phyloP scores from a whole-genome alignment of 371 early-diverging fungal genomes.

The Mucor mucedo region DNA sequence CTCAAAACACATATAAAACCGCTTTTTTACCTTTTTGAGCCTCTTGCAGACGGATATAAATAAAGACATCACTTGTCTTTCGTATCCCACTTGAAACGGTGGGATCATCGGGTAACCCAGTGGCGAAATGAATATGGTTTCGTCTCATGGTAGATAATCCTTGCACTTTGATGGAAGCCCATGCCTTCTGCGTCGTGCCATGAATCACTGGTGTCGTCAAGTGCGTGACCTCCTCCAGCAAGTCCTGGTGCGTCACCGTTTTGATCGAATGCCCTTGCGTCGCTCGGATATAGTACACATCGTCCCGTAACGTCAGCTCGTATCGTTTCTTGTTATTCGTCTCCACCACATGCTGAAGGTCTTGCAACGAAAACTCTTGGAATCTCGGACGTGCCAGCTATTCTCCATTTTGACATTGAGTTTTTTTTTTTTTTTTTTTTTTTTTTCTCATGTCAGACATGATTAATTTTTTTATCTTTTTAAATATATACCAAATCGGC shows the following conservation, averaged over 20 bases:
- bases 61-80: conserved; percentile 63
- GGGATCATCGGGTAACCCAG: conserved; percentile 68
- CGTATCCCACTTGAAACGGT: conserved; percentile 83
- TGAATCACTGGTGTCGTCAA: conserved; percentile 74
- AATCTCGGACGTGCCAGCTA: conserved; percentile 64
- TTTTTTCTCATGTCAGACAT: no score
- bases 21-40: conserved; percentile 65
- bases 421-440: neutral
- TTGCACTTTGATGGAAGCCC: conserved; percentile 61
- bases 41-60: conserved; percentile 71
- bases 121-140: conserved; percentile 89
- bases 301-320: conserved; percentile 45
- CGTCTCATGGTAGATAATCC: conserved; percentile 83
- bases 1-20: neutral
- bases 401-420: no score
- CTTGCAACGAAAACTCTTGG: conserved; percentile 50
- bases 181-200: conserved; percentile 70
- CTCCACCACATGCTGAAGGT: conserved; percentile 67
- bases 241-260: conserved; percentile 39
- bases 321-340: conserved; percentile 85
- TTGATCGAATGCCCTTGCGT: conserved; percentile 85
- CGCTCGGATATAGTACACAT: conserved; percentile 74
- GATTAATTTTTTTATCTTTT: no score
- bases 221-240: conserved; percentile 59
- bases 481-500: conserved; percentile 57